Conservation (phyloP, 768 basidiomycete genomes). For the Grammothele lineata region DNA sequence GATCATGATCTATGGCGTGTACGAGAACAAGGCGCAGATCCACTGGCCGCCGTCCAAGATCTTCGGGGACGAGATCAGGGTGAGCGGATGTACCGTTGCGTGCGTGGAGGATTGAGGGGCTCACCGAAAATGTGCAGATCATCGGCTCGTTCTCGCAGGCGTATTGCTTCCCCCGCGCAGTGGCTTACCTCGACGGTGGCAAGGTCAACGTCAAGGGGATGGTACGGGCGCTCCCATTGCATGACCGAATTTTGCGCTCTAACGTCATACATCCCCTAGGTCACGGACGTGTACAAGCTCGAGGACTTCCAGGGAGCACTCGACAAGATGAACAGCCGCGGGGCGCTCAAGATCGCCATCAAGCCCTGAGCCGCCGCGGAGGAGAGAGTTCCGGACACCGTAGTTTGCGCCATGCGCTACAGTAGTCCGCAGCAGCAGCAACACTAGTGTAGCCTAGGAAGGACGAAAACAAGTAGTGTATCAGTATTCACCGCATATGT, state of each 20-base stretch:
- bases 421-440: background rate
- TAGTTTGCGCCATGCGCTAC: background rate
- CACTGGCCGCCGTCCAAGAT: constrained; percentile 88
- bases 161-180: constrained; percentile 86
- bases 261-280: constrained; percentile 23
- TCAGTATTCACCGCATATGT: background rate
- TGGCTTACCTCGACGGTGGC: constrained; percentile 84
- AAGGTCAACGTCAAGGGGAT: constrained; percentile 82
- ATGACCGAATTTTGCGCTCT: background rate
- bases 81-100: constrained; percentile 19
- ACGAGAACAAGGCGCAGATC: constrained; percentile 79
- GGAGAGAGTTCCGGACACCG: no score
- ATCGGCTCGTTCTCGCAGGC: constrained; percentile 93
- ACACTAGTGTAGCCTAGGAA: constrained; percentile 6
- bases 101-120: no score
- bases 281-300: constrained; percentile 55
- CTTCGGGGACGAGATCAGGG: constrained; percentile 67
- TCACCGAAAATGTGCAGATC: no score
- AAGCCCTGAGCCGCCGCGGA: constrained; percentile 31
- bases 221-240: constrained; percentile 36
- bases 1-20: constrained; percentile 88
- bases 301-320: constrained; percentile 62
- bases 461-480: no score
- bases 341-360: constrained; percentile 48
- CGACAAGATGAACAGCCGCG: constrained; percentile 62